Percentiles rank a stretch among this genome's conserved stretches.
Conservation (phyloP, 495 filamentous ascomycete genomes). For the Penicillium odoratum region DNA sequence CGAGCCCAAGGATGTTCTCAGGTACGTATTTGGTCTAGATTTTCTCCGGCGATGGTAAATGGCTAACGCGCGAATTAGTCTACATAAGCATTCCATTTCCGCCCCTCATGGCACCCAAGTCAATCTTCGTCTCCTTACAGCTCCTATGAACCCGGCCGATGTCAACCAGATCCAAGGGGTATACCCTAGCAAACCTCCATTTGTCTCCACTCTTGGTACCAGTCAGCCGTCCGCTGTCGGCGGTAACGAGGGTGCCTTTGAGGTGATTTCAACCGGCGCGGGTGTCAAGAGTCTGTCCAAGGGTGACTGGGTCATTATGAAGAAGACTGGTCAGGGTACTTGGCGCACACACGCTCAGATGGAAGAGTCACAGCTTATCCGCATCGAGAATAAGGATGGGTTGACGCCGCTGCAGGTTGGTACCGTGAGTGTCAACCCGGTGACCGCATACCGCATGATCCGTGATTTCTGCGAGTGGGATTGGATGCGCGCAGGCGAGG, state of each 20-base stretch:
- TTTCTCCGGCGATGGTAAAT: background rate
- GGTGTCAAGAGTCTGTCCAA: constrained; percentile 53
- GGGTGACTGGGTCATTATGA: constrained; percentile 94
- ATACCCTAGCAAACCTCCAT: constrained; percentile 82
- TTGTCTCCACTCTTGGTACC: constrained; percentile 73
- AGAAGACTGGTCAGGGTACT: constrained; percentile 76
- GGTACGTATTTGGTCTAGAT: constrained; percentile 36
- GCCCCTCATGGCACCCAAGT: constrained; percentile 62
- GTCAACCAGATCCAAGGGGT: constrained; percentile 96
- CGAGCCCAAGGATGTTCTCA: constrained; percentile 78
- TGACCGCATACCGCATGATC: constrained; percentile 90
- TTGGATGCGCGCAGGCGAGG: constrained; percentile 49
- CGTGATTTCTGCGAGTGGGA: constrained; percentile 71
- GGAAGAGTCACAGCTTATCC: constrained; percentile 62
- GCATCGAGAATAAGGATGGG: constrained; percentile 64
- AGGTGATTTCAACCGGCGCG: constrained; percentile 68
- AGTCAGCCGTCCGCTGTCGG: constrained; percentile 67
- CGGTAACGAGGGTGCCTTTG: constrained; percentile 92
- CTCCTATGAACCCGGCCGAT: constrained; percentile 95
- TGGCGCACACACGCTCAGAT: constrained; percentile 87
- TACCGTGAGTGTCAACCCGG: constrained; percentile 87
- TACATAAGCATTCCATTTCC: constrained; percentile 82
- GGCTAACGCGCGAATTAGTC: constrained; percentile 37
- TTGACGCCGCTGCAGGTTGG: constrained; percentile 74
- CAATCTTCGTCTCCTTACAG: constrained; percentile 74